phyloP scores from a whole-genome alignment of 306 rosid genomes.

The Inga leiocalycina region DNA sequence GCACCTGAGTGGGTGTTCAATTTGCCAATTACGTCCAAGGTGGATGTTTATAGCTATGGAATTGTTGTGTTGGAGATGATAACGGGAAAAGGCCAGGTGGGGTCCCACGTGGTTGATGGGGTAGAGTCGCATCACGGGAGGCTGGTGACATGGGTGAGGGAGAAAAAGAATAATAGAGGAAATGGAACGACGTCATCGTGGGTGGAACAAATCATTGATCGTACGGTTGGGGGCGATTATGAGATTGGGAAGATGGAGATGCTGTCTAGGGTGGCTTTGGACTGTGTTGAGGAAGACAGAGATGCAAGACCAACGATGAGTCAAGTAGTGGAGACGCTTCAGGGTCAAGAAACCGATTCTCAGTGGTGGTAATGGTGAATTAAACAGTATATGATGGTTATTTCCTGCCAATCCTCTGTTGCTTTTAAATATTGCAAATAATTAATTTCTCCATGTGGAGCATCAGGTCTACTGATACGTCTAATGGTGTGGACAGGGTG shows the following conservation, averaged over 20 bases:
- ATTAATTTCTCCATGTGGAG: too few relatives aligned
- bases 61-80: slow-evolving; percentile 25
- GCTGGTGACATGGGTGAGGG: slow-evolving; percentile 44
- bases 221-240: neutral
- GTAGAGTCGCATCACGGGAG: slow-evolving; percentile 29
- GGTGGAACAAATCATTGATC: neutral
- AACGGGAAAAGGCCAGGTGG: neutral
- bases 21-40: slow-evolving; percentile 48
- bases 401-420: neutral
- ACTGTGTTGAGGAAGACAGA: neutral
- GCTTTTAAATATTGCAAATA: neutral
- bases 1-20: slow-evolving; percentile 17
- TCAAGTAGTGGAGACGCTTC: neutral
- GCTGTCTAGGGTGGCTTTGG: neutral
- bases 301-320: neutral
- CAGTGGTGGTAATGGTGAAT: neutral
- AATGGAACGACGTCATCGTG: neutral
- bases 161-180: slow-evolving; percentile 1
- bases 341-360: neutral
- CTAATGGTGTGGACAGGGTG: neutral
- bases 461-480: too few relatives aligned
- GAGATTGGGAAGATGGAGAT: neutral
- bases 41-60: slow-evolving; percentile 53
- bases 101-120: neutral
- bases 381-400: neutral